Conservation (phyloP, 345 rosid genomes). For the Arabis alpina region DNA sequence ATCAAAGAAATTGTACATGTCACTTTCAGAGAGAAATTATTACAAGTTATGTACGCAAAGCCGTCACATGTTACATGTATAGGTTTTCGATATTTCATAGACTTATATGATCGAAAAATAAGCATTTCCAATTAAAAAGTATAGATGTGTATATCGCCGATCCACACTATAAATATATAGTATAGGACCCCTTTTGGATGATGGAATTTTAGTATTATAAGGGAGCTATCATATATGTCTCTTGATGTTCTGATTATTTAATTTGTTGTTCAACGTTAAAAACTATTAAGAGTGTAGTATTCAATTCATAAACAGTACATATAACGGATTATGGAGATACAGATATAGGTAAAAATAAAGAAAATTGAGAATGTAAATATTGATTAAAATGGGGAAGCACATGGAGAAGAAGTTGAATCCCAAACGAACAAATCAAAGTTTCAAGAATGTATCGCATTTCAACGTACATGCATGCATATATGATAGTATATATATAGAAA, state of each 20-base stretch:
- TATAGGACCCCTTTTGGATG: background rate
- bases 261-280: background rate
- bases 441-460: slow-evolving; percentile 20
- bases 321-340: background rate
- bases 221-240: slow-evolving; percentile 10
- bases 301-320: background rate
- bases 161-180: background rate
- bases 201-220: slow-evolving; percentile 12
- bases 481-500: too few species aligned
- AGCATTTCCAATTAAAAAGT: background rate
- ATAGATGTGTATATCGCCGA: background rate
- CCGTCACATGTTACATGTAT: background rate
- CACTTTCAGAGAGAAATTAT: background rate
- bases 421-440: slow-evolving; percentile 29
- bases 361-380: background rate
- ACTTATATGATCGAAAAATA: background rate
- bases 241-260: background rate
- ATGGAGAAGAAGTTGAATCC: slow-evolving; percentile 32
- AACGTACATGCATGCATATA: slow-evolving; percentile 33
- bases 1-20: background rate
- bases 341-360: background rate
- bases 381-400: slow-evolving; percentile 21
- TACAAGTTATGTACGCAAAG: background rate
- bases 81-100: slow-evolving; percentile 1
- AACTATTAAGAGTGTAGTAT: background rate